Percentiles rank a stretch among this genome's conserved stretches.
Evolutionary conservation across 176 grass and related monocot genomes (phyloP).

Genomic region (Musa beccarii): DNA sequence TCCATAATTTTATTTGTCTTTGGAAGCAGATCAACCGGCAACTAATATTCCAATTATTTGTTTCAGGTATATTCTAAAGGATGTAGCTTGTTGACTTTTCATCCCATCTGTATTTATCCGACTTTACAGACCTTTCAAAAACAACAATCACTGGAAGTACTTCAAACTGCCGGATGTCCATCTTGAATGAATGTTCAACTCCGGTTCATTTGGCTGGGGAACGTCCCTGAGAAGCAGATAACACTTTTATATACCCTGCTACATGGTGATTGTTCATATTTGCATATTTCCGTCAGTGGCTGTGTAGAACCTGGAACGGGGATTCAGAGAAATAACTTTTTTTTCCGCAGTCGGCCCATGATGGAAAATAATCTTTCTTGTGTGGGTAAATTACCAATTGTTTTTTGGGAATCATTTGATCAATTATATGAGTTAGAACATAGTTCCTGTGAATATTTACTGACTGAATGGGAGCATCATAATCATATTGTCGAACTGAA

Average conservation of each 20-base stretch:
- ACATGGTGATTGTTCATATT: neutral
- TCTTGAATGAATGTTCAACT: too few relatives aligned
- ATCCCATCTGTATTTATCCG: neutral
- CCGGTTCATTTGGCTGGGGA: neutral
- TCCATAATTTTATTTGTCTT: neutral
- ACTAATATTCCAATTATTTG: neutral
- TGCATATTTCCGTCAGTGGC: neutral
- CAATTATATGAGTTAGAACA: too few relatives aligned
- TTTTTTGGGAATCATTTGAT: too few relatives aligned
- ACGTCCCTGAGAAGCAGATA: neutral
- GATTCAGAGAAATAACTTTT: too few relatives aligned
- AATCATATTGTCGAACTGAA: too few relatives aligned
- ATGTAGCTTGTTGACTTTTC: constrained; percentile 1
- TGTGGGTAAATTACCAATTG: too few relatives aligned
- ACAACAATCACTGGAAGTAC: neutral
- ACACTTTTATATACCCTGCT: constrained; percentile 6
- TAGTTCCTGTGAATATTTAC: too few relatives aligned
- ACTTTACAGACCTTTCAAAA: neutral
- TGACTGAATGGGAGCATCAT: too few relatives aligned
- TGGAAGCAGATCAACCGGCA: neutral
- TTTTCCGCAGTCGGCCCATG: too few relatives aligned
- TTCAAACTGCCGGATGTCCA: neutral
- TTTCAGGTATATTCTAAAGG: constrained; percentile 5
- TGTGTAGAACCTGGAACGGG: too few relatives aligned
- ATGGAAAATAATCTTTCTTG: too few relatives aligned